Evolutionary conservation across 331 rosid species (phyloP).

Genomic region (Prunus yedoensis): DNA sequence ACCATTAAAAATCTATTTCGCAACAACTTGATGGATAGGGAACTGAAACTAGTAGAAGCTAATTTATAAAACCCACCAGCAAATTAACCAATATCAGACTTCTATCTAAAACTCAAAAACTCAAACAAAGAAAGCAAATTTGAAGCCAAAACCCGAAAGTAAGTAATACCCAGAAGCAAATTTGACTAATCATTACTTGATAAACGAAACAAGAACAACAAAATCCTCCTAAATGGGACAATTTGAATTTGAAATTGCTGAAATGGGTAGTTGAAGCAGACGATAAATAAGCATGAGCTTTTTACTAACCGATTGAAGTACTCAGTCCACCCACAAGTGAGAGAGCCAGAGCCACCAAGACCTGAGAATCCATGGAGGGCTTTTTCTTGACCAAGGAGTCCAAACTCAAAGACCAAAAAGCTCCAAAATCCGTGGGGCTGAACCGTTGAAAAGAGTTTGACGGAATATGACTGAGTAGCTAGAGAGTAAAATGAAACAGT

Average conservation of each 20-base stretch:
- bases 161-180: constrained; percentile 5
- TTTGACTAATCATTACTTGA: background rate
- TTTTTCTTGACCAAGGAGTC: background rate
- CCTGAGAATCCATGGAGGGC: constrained; percentile 75
- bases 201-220: constrained; percentile 1
- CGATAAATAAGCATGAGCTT: background rate
- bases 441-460: constrained; percentile 12
- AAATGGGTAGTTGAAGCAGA: constrained; percentile 11
- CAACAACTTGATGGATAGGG: background rate
- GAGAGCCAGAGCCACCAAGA: constrained; percentile 84
- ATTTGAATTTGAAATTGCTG: background rate
- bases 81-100: background rate
- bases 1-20: background rate
- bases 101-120: background rate
- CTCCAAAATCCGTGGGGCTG: background rate
- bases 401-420: constrained; percentile 7
- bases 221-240: background rate
- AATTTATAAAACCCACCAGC: background rate
- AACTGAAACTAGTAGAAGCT: background rate
- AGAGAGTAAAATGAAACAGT: background rate
- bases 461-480: background rate
- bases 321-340: constrained; percentile 91
- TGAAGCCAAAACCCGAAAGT: background rate
- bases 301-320: constrained; percentile 72
- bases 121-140: constrained; percentile 3